phyloP scores from a whole-genome alignment of 768 basidiomycete genomes.

The Termitomyces sp. region DNA sequence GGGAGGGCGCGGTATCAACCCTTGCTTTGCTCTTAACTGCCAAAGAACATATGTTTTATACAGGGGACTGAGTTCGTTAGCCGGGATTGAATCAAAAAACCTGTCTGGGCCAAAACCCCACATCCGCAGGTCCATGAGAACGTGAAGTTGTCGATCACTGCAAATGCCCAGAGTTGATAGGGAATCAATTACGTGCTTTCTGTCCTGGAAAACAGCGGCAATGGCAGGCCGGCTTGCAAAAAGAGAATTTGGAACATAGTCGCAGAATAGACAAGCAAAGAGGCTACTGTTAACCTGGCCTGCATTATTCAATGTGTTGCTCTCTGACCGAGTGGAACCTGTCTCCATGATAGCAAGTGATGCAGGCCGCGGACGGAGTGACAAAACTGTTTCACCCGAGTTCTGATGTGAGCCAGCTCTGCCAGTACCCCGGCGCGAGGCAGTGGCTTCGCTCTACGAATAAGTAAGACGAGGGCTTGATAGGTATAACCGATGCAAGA shows the following conservation, averaged over 20 bases:
- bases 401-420: not conserved
- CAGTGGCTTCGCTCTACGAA: not conserved
- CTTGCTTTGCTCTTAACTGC: not conserved
- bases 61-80: not conserved
- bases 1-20: not conserved
- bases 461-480: not conserved
- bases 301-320: not conserved
- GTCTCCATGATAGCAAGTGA: not conserved
- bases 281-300: not conserved
- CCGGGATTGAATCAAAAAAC: not conserved
- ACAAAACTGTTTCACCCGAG: not conserved
- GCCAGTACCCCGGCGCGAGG: not conserved
- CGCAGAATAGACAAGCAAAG: not conserved
- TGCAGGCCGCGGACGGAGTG: not conserved
- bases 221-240: not conserved
- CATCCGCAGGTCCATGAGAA: not conserved
- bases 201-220: not conserved
- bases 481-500: not conserved
- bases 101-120: not conserved
- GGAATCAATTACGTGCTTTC: not conserved
- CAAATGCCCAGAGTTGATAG: not conserved
- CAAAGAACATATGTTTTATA: not conserved
- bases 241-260: too few relatives aligned
- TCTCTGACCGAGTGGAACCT: not conserved
- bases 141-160: not conserved